phyloP scores from a whole-genome alignment of 1,139 yeast species.

The Keqinozyma sinolaborantium region DNA sequence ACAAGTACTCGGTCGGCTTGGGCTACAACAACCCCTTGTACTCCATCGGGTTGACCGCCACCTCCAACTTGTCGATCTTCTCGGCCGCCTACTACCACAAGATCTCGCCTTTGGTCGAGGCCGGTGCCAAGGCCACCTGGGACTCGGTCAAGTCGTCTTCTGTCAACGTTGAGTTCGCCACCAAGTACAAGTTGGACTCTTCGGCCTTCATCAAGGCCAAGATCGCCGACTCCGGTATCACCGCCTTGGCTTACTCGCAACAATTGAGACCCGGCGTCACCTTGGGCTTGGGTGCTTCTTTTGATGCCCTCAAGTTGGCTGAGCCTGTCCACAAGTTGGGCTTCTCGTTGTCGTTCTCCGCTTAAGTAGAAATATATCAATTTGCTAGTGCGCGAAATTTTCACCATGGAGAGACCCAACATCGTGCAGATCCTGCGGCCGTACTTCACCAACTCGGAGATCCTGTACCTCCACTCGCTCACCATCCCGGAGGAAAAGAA shows the following conservation, averaged over 20 bases:
- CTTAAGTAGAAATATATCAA: constrained; percentile 37
- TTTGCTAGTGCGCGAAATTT: neutral
- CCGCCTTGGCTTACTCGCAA: constrained; percentile 94
- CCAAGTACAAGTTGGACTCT: constrained; percentile 87
- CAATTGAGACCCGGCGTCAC: constrained; percentile 95
- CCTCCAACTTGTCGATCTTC: constrained; percentile 86
- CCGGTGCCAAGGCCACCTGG: constrained; percentile 97
- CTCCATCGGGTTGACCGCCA: constrained; percentile 84
- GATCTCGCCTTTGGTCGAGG: constrained; percentile 88
- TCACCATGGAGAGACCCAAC: constrained; percentile 14
- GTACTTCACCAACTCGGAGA: constrained; percentile 54
- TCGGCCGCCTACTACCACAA: constrained; percentile 97
- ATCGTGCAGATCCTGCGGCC: constrained; percentile 60
- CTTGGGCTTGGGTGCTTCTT: constrained; percentile 95
- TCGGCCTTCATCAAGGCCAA: constrained; percentile 93
- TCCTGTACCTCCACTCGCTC: constrained; percentile 47
- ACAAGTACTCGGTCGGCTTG: constrained; percentile 90
- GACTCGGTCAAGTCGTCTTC: constrained; percentile 74
- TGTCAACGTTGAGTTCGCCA: constrained; percentile 86
- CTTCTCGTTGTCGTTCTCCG: constrained; percentile 87
- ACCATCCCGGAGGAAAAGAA: constrained; percentile 50
- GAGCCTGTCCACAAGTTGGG: constrained; percentile 99
- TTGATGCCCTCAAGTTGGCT: constrained; percentile 92
- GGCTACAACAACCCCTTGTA: constrained; percentile 90
- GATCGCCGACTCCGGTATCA: constrained; percentile 94